A percentile compares a stretch with the other conserved stretches of the same genome.
phyloP scores from a whole-genome alignment of 2,329 filamentous ascomycete species.

The Drechslera avenae region DNA sequence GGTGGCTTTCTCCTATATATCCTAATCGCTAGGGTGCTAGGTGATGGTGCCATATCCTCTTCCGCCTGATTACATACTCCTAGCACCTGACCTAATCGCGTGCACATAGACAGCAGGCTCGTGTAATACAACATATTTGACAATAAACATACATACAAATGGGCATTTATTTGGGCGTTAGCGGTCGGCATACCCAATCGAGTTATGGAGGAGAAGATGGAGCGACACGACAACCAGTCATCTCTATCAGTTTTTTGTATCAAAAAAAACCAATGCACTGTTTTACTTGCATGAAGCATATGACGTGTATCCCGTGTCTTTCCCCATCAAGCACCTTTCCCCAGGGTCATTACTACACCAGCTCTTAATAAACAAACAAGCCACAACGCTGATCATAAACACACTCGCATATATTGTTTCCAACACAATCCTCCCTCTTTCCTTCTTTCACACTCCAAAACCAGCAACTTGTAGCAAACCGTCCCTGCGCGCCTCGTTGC shows the following conservation, averaged over 20 bases:
- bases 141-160: not conserved
- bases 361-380: no score
- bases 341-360: no score
- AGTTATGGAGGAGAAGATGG: not conserved
- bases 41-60: conserved; percentile 49
- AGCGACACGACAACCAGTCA: not conserved
- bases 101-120: not conserved
- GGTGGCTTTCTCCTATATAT: conserved; percentile 81
- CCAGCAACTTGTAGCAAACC: no score
- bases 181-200: conserved; percentile 15
- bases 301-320: no score
- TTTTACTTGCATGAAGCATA: no score
- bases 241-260: not conserved
- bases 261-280: no score
- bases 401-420: no score
- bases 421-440: no score
- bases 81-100: not conserved
- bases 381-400: no score
- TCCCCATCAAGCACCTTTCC: no score
- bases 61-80: conserved; percentile 5
- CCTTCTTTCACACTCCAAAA: no score
- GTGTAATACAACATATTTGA: not conserved
- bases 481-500: no score
- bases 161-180: conserved; percentile 14
- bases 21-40: conserved; percentile 75